Percentiles rank a stretch among this genome's conserved stretches.
phyloP scores from a whole-genome alignment of 352 stramenopile genomes.

The Blastocystis sp. region DNA sequence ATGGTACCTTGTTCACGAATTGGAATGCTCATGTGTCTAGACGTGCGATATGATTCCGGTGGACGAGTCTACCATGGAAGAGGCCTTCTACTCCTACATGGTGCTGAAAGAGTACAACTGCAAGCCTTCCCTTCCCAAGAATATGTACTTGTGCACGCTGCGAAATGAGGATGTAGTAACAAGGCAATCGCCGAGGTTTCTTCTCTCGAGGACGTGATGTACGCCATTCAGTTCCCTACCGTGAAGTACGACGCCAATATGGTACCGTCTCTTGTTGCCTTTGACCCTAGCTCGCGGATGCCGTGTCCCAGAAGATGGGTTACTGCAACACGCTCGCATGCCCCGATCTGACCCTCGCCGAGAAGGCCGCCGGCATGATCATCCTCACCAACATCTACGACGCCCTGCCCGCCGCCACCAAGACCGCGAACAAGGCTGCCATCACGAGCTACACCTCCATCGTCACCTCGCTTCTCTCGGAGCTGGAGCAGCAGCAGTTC shows the following conservation, averaged over 20 bases:
- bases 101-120: constrained; percentile 26
- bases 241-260: constrained; percentile 37
- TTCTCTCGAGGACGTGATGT: constrained; percentile 22
- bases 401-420: neutral
- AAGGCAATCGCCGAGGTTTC: neutral
- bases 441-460: neutral
- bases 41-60: neutral
- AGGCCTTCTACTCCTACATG: neutral
- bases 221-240: constrained; percentile 32
- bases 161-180: neutral
- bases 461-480: constrained; percentile 6
- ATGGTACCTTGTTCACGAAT: neutral
- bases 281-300: constrained; percentile 1
- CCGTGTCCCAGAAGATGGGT: constrained; percentile 3
- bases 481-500: neutral
- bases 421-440: neutral
- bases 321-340: neutral
- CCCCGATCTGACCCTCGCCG: neutral
- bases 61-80: neutral
- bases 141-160: neutral
- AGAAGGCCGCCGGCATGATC: constrained; percentile 11
- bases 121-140: constrained; percentile 19
- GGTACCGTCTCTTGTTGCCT: neutral
- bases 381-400: constrained; percentile 1
- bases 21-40: neutral